These are phyloP conservation scores for Camellia lanceoleosa DNA, from an alignment of 148 eudicot species.

Conservation along the genomic window DNA sequence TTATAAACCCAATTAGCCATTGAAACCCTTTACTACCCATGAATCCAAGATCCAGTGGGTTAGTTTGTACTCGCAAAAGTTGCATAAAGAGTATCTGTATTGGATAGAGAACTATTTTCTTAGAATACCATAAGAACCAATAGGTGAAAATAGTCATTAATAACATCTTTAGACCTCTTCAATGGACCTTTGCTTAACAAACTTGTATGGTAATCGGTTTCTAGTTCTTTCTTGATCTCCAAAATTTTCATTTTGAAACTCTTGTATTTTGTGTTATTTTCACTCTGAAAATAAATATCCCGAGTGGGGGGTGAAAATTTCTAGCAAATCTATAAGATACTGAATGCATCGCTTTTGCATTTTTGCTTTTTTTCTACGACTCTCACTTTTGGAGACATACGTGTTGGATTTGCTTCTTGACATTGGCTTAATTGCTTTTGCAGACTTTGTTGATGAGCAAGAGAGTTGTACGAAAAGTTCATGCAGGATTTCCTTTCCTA, in stretches of 20 bases:
- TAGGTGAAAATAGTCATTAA: not conserved
- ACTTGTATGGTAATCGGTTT: not conserved
- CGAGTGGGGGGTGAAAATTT: not conserved
- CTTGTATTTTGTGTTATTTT: not conserved
- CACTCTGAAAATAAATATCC: not conserved
- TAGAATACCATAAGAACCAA: not conserved
- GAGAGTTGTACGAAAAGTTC: slow-evolving; percentile 45
- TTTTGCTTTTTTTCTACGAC: not conserved
- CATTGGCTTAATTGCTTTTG: slow-evolving; percentile 13
- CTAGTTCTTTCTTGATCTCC: not conserved
- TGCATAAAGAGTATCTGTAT: not conserved
- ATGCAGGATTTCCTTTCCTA: slow-evolving; percentile 70
- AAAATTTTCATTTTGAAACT: not conserved
- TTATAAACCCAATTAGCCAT: not conserved
- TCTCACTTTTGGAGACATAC: not conserved
- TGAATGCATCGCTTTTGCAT: not conserved
- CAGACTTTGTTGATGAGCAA: slow-evolving; percentile 52
- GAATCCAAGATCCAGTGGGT: not conserved
- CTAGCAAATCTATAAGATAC: not conserved
- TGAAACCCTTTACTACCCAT: not conserved
- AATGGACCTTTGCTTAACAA: not conserved
- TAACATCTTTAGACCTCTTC: not conserved
- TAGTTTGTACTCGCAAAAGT: not conserved
- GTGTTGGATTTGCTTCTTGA: not conserved
- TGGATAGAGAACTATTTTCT: not conserved